Evolutionary conservation across 2,329 filamentous ascomycete species (phyloP), one percentile per base, ranked within the genome.

Genomic region (Magnaporthiopsis rhizophila): DNA sequence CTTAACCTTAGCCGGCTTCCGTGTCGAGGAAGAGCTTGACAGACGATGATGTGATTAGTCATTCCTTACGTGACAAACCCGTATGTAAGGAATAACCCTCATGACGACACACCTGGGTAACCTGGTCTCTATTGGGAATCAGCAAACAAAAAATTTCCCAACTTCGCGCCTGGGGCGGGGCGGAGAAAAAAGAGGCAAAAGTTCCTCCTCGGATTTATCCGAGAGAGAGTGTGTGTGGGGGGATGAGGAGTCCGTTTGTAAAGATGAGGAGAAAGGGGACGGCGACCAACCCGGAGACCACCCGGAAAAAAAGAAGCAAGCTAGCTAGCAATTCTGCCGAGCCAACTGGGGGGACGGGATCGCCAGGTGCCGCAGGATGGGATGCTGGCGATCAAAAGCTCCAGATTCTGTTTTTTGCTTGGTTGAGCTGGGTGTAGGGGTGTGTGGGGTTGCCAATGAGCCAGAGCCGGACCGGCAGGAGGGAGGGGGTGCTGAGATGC

Each of bases 311-410:
- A 18, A 57, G 30, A 30, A 30, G 30, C 30, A 30, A 30, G 30
- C 30, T 30, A 56, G 34, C 60, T 24, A 53, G 50, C 24, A 65
- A 64, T 63, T 57, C 59, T 53, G 45, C 45, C 45, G 45, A 53
- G 45, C 45, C 18, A 21, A 36, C 9, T 36, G 34, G 34, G 45
- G 13, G 45, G 45, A 21, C 45, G 45, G 45, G 45, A 53, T 53
- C 45, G 21, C n/a, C 45, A 53, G 18, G 21, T 53, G 45, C 45
- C 45, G 45, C 45, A 53, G 45, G 45, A 30, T 30, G 30, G 45
- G 45, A 53, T 53, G 45, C 45, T 53, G n/a, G n/a, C 18, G 45
- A 53, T 53, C 45, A 53, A 53, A 38, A 53, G 21, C 45, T 53
- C 45, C 45, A 21, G 45, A 11, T 53, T 24, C 45, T 21, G 30